Percentiles rank a stretch among this genome's conserved stretches.
Evolutionary conservation across 306 rosid genomes (phyloP).

Genomic region (Cucurbita ficifolia): DNA sequence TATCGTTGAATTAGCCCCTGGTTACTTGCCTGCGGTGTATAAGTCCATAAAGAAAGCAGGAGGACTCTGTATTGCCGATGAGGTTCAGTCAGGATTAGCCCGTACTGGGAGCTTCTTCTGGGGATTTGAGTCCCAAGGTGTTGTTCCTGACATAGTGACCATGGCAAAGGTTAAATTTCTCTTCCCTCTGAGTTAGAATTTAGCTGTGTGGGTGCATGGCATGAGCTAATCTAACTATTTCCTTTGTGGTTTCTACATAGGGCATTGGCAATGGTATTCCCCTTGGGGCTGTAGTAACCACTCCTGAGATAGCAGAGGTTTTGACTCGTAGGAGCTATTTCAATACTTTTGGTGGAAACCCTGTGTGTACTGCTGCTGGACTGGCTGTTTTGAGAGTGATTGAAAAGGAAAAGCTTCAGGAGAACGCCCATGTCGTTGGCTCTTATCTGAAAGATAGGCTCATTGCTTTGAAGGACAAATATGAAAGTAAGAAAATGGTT

Average conservation of each 20-base stretch:
- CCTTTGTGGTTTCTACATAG: slow-evolving; percentile 23
- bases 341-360: slow-evolving; percentile 93
- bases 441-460: slow-evolving; percentile 61
- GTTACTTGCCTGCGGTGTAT: slow-evolving; percentile 68
- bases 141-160: slow-evolving; percentile 88
- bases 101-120: slow-evolving; percentile 89
- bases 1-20: slow-evolving; percentile 73
- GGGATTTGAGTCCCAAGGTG: slow-evolving; percentile 91
- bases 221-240: not conserved
- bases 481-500: slow-evolving; percentile 32
- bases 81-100: slow-evolving; percentile 76
- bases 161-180: slow-evolving; percentile 66
- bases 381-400: slow-evolving; percentile 74
- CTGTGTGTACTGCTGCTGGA: slow-evolving; percentile 88
- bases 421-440: slow-evolving; percentile 66
- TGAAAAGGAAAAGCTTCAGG: slow-evolving; percentile 79
- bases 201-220: not conserved
- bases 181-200: not conserved
- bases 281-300: slow-evolving; percentile 89
- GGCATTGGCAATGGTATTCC: slow-evolving; percentile 98
- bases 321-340: slow-evolving; percentile 64
- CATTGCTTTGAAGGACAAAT: slow-evolving; percentile 43
- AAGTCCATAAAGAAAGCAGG: slow-evolving; percentile 53
- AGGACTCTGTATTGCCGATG: slow-evolving; percentile 90
- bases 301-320: slow-evolving; percentile 76